phyloP scores from a whole-genome alignment of 768 basidiomycete species.

The Mycena albidolilacea region DNA sequence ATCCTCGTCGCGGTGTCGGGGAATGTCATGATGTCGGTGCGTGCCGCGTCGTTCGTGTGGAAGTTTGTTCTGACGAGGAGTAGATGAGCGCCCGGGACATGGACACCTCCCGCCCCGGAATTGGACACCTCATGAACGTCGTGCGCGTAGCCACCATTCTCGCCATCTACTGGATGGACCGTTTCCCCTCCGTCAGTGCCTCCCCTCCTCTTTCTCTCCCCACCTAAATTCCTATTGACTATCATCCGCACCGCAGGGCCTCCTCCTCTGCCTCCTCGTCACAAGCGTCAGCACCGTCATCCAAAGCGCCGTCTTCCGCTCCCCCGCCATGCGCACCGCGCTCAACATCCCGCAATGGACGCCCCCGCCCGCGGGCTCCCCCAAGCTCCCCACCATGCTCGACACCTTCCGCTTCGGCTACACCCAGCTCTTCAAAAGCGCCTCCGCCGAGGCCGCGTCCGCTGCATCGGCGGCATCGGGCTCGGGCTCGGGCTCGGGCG shows the following conservation, averaged over 20 bases:
- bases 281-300: constrained; percentile 59
- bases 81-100: constrained; percentile 67
- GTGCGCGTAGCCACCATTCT: constrained; percentile 72
- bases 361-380: constrained; percentile 46
- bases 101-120: constrained; percentile 66
- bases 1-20: constrained; percentile 68
- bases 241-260: constrained; percentile 48
- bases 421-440: not conserved
- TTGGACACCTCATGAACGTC: constrained; percentile 78
- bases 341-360: constrained; percentile 53
- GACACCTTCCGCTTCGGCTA: constrained; percentile 22
- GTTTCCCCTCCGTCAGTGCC: constrained; percentile 75
- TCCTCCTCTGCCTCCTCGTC: constrained; percentile 59
- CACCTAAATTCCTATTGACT: not conserved
- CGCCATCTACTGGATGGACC: constrained; percentile 61
- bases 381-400: constrained; percentile 49
- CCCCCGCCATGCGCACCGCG: constrained; percentile 55
- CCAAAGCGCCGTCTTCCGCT: constrained; percentile 66
- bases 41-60: constrained; percentile 42
- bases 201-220: constrained; percentile 26
- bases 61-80: constrained; percentile 9
- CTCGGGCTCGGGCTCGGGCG: not conserved
- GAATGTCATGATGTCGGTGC: constrained; percentile 78
- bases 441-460: not conserved
- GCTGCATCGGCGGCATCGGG: too few relatives aligned